Base-by-base conservation (phyloP, 2,329 filamentous ascomycete species). In the Colletotrichum noveboracense region DNA sequence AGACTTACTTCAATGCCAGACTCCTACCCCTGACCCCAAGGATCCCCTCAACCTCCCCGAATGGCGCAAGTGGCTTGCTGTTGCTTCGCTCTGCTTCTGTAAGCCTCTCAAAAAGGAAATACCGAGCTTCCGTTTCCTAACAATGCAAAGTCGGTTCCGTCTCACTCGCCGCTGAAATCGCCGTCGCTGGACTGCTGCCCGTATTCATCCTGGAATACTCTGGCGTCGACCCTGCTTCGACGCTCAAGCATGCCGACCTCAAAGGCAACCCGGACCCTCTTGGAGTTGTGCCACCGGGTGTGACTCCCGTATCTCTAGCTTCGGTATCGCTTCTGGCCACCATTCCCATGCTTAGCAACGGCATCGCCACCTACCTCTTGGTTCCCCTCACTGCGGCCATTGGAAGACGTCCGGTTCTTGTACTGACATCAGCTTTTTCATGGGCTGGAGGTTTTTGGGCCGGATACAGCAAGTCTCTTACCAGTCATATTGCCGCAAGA, bases 391-490 rank as follows among this genome's bases (percentile, higher is more conserved):
- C 83, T 1, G 82, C 81, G 13, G 83, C 81, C 52, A 77, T 84
- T n/a, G 84, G 84, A 5, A 81, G 84, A 13, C 79, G 84, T 7
- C 83, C 83, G 0, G 80, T 85, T 2, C 74, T 85, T 9, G 77
- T 85, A 2, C 58, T 83, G 24, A 79, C 81, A 0, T 80, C 80
- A 2, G 78, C 78, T 1, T 79, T 80, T 48, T 81, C 81, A 4
- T 84, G 83, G 80, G 78, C 77, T 2, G 84, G 84, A 6, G 83
- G 83, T 1, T 58, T 85, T 38, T 82, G 82, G 80, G 83, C 84
- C 0, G 83, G 80, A 4, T 68, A 81, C 14, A 84, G 83, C 66
- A 77, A 73, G 2, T 78, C 78, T 3, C 74, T 84, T 2, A 73
- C 77, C 7, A 75, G 76, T 8, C 84, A 85, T 61, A 66, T 84